A percentile compares a stretch with the other conserved stretches of the same genome.
Evolutionary conservation across 2,329 filamentous ascomycete genomes (phyloP).

Genomic region (Ceratocystis colombiana): DNA sequence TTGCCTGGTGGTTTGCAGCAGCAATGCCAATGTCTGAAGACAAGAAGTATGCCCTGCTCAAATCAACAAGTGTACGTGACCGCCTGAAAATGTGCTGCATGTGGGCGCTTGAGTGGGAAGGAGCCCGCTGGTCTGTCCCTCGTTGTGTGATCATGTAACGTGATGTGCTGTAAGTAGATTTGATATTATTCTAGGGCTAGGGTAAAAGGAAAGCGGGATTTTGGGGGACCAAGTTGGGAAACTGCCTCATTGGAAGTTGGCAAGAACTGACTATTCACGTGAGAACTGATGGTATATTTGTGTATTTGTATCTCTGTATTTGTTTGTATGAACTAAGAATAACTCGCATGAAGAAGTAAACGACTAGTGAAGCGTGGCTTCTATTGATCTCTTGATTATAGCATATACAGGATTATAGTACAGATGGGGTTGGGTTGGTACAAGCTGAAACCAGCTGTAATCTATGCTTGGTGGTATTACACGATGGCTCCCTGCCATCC

Average conservation of each 20-base stretch:
- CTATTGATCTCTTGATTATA: background rate
- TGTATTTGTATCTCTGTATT: background rate
- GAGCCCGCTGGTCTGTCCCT: constrained; percentile 55
- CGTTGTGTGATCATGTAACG: constrained; percentile 16
- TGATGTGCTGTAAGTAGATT: constrained; percentile 1
- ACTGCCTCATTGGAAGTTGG: background rate
- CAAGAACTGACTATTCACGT: background rate
- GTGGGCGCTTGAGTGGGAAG: constrained; percentile 68
- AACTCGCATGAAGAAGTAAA: too few species aligned
- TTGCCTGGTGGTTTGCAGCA: constrained; percentile 86
- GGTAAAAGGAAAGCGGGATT: background rate
- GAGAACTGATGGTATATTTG: background rate
- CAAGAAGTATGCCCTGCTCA: constrained; percentile 68
- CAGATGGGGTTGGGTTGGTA: background rate
- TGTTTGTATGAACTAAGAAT: background rate
- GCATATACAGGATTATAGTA: background rate
- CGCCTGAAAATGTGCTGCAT: constrained; percentile 70
- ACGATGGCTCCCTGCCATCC: background rate
- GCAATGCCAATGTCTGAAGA: constrained; percentile 66
- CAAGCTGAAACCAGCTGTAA: background rate
- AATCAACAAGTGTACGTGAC: constrained; percentile 65
- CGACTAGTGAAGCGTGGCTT: background rate
- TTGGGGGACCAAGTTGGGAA: background rate
- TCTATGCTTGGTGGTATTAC: constrained; percentile 5
- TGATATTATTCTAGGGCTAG: background rate